These are phyloP conservation scores for Fusarium keratoplasticum DNA, from an alignment of 2,329 filamentous ascomycete genomes.

Conservation along the genomic window DNA sequence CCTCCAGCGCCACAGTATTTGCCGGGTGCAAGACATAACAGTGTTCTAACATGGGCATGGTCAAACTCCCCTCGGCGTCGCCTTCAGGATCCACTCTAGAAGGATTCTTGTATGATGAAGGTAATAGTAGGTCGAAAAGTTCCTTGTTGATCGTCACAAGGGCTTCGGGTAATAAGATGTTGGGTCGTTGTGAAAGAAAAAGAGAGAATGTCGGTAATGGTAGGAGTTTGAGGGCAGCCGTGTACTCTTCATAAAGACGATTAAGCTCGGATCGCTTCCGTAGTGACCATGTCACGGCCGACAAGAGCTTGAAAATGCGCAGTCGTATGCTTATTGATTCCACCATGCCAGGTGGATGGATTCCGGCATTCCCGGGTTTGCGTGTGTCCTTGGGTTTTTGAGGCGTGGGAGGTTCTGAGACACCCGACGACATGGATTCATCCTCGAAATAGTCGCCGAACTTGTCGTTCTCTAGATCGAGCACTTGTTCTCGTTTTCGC, in stretches of 20 bases:
- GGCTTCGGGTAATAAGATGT: conserved; percentile 50
- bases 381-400: conserved; percentile 49
- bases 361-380: conserved; percentile 36
- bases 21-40: conserved; percentile 77
- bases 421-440: conserved; percentile 62
- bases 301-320: conserved; percentile 70
- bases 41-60: conserved; percentile 59
- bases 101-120: conserved; percentile 55
- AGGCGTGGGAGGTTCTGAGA: conserved; percentile 60
- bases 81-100: conserved; percentile 51
- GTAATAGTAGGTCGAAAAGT: conserved; percentile 59
- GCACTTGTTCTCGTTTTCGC: conserved; percentile 58
- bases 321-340: conserved; percentile 72
- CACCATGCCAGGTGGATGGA: conserved; percentile 47
- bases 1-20: conserved; percentile 67
- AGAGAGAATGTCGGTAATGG: conserved; percentile 68
- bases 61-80: conserved; percentile 54
- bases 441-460: conserved; percentile 72
- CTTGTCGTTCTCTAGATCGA: conserved; percentile 70
- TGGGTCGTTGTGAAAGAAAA: conserved; percentile 57
- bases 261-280: conserved; percentile 55
- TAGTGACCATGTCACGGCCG: conserved; percentile 60
- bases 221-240: conserved; percentile 67
- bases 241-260: conserved; percentile 70
- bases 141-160: conserved; percentile 60